A percentile compares a stretch with the other conserved stretches of the same genome.
These are phyloP conservation scores for Pseudotulostoma volvatum DNA, from an alignment of 495 filamentous ascomycete species.

Conservation along the genomic window DNA sequence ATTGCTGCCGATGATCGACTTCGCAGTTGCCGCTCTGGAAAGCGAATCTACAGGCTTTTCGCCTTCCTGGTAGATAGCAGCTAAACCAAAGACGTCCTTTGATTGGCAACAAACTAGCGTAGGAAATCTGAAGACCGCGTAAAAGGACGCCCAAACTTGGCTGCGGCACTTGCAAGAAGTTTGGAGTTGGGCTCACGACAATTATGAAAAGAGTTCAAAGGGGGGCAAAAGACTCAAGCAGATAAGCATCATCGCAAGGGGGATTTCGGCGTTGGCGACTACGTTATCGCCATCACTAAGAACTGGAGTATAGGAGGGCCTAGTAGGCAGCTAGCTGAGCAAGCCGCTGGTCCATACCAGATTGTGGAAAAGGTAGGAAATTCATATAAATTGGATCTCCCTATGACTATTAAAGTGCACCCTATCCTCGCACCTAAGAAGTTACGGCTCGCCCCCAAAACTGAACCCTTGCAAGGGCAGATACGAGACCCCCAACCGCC, in stretches of 20 bases:
- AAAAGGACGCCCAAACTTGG: neutral
- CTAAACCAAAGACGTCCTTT: conserved; percentile 1
- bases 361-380: too few relatives aligned
- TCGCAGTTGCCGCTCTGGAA: neutral
- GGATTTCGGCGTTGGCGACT: too few relatives aligned
- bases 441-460: neutral
- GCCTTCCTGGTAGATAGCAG: neutral
- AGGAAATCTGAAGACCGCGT: neutral
- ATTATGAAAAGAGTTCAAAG: neutral
- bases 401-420: conserved; percentile 10
- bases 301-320: neutral
- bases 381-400: too few relatives aligned
- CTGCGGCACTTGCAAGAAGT: neutral
- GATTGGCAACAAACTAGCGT: neutral
- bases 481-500: too few relatives aligned
- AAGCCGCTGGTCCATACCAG: neutral
- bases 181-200: neutral
- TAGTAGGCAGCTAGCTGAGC: neutral
- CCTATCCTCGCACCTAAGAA: conserved; percentile 6
- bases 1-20: too few relatives aligned
- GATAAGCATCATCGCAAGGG: neutral
- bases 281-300: conserved; percentile 1
- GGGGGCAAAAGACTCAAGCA: neutral
- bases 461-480: conserved; percentile 1
- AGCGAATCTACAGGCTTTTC: neutral